Base-by-base conservation (phyloP, 768 basidiomycete genomes). In the Roridomyces roridus region DNA sequence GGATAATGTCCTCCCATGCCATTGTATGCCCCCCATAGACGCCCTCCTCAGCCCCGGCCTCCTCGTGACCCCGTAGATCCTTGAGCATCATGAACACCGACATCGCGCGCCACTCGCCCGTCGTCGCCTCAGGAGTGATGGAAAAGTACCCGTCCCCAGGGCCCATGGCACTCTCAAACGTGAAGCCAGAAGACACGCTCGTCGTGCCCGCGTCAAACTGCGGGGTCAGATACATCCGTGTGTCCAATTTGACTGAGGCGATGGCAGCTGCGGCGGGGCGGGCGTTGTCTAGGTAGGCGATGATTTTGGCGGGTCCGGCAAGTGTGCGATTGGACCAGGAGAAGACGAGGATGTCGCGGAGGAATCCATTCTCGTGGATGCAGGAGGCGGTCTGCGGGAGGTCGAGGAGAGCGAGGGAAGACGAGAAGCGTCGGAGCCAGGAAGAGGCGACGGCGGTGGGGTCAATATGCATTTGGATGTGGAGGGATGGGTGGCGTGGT, bases 31-130 rank as follows among this genome's bases (percentile, higher is more conserved):
- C 63, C 6, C 56, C 60, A 42, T 65, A 65, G 2, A 57, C 20
- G 3, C 61, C 64, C 17, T 21, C 15, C 31, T 65, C 55, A 8
- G 52, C 26, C 4, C 51, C 55, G 17, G 10, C 31, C 40, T 65
- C 66, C 43, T 67, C 66, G 56, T 67, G 64, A 6, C 62, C 66
- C 34, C 57, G 43, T n/a, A 67, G 47, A 47, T 67, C 64, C 1
- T 17, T 35, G 6, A 62, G 35, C 29, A n/a, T n/a, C n/a, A n/a
- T n/a, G n/a, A n/a, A n/a, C n/a, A n/a, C n/a, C n/a, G n/a, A n/a
- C n/a, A n/a, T 35, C 0, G 62, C 64, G 26, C 53, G 52, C 66
- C 66, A 67, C 23, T 42, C 52, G 2, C 51, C 52, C 11, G 21
- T 9, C 20, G 40, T n/a, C 15, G 37, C 28, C n/a, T n/a, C n/a